phyloP scores from a whole-genome alignment of 2,329 filamentous ascomycete genomes.

The Phialemonium atrogriseum region DNA sequence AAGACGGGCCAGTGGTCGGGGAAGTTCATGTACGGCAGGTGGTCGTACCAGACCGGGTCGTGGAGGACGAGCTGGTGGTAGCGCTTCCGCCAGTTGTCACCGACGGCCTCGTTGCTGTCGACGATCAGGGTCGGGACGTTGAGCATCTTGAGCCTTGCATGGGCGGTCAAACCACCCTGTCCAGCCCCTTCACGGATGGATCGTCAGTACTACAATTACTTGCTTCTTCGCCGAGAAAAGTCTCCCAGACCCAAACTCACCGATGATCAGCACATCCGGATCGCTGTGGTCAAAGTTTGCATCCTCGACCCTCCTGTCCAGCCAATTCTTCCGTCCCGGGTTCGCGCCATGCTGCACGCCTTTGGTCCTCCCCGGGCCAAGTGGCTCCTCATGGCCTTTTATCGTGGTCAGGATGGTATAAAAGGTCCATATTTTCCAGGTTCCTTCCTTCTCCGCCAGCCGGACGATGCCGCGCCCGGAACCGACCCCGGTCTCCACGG shows the following conservation, averaged over 20 bases:
- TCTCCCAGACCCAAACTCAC: no score
- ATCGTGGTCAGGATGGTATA: constrained; percentile 41
- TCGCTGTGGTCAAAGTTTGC: constrained; percentile 35
- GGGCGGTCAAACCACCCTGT: constrained; percentile 43
- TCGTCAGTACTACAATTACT: no score
- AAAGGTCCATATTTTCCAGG: constrained; percentile 49
- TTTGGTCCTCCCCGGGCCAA: constrained; percentile 29
- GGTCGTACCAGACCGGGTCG: constrained; percentile 51
- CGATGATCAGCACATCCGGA: constrained; percentile 48
- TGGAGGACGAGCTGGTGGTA: constrained; percentile 52
- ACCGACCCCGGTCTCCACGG: constrained; percentile 35
- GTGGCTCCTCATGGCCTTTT: constrained; percentile 33
- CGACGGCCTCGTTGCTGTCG: constrained; percentile 40
- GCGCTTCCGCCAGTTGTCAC: constrained; percentile 52
- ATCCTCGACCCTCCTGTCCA: constrained; percentile 37
- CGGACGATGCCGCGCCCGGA: constrained; percentile 40
- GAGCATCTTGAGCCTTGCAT: constrained; percentile 47
- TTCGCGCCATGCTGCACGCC: constrained; percentile 40
- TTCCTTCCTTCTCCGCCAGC: constrained; percentile 26
- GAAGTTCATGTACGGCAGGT: constrained; percentile 54
- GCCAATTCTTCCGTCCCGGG: constrained; percentile 42
- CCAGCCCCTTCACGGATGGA: constrained; percentile 49
- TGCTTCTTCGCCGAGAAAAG: no score
- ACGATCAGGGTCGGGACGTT: constrained; percentile 41
- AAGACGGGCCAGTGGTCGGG: constrained; percentile 56